Evolutionary conservation across 1,284 basidiomycete species (phyloP), one percentile per base, ranked within the genome.

Genomic region (Singerocomus rubriflavus): DNA sequence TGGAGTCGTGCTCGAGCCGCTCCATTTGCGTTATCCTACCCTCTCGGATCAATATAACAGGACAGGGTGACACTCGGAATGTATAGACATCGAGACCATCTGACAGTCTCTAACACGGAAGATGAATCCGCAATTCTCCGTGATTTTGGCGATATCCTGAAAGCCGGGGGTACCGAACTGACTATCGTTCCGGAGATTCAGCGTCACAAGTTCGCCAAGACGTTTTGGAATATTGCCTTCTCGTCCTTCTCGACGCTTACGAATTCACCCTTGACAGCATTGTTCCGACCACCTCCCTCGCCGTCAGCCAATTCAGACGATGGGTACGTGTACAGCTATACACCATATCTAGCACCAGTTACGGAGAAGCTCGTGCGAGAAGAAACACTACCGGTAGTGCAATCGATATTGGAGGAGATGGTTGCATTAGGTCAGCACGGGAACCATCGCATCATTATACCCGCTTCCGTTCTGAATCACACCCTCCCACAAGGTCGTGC

Each of bases 211-310:
- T 85, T 79, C 57, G 57, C 66, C 3, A 86, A 85, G 69, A 85
- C 85, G 60, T 73, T 84, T 44, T 84, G 80, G 81, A 85, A 85
- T 57, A 69, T 81, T 38, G 72, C 71, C 0, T 78, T 84, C 58
- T 76, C 80, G 5, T 75, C 78, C 2, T 70, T 77, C 48, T 63
- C 79, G 2, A 79, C 81, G 0, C 71, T 85, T 38, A 74, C 78
- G 0, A 68, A 75, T 63, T 73, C 74, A 50, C 73, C 78, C 0
- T 66, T 81, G 27, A 73, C 76, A 7, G 75, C 78, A 0, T 66
- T 85, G 25, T 85, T 81, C 66, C 73, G 79, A 4, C 64, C 73
- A 16, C 76, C 78, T 10, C 69, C 72, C n/a, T 21, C 44, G 7
- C 25, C 45, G 25, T 21, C 40, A 10, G 44, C 16, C 3, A 38